Base-by-base conservation (phyloP, 176 grass and related monocot species). In the Juncus inflexus region DNA sequence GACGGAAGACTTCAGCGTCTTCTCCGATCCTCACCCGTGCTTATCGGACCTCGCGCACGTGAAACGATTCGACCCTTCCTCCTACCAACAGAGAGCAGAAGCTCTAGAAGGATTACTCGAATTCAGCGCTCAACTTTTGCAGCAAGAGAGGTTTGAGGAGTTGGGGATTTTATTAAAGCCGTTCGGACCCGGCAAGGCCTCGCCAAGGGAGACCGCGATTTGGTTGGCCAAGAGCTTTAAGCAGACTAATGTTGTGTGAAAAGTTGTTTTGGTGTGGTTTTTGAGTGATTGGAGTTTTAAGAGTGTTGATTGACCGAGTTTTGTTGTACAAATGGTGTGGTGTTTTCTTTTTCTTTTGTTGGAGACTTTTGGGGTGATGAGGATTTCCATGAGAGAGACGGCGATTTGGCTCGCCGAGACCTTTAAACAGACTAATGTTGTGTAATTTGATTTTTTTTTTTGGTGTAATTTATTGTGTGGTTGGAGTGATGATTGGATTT, bases 171-270 rank as follows among this genome's bases (percentile, higher is more conserved):
- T 96, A 50, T 76, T 96, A 42, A 91, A 87, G 70, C 87, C 84
- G 52, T 96, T 96, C 6, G 92, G 92, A 12, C 92, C 87, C 1
- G 82, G 82, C 13, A 96, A 86, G 71, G 79, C 83, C 1, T 96
- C 92, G 13, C 87, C 92, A 47, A 91, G 92, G 78, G 87, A 96
- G 75, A 96, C 84, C 1, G 87, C 92, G 2, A 91, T 96, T 86
- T 96, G 92, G 92, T 62, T 96, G 55, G 82, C 87, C 38, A 96
- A 80, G 66, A 96, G 92, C 67, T 86, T 96, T 50, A 96, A 96
- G 80, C 84, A 76, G 70, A 86, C 57, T 16, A 76, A 63, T 12
- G 9, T 83, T 42, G 84, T 70, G 62, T 50, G 28, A 15, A 72
- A 69, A 55, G 13, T 36, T 54, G 14, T 53, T 70, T 12, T 40